Base-by-base conservation (phyloP, 2,329 filamentous ascomycete species). In the Fusarium anthophilum region DNA sequence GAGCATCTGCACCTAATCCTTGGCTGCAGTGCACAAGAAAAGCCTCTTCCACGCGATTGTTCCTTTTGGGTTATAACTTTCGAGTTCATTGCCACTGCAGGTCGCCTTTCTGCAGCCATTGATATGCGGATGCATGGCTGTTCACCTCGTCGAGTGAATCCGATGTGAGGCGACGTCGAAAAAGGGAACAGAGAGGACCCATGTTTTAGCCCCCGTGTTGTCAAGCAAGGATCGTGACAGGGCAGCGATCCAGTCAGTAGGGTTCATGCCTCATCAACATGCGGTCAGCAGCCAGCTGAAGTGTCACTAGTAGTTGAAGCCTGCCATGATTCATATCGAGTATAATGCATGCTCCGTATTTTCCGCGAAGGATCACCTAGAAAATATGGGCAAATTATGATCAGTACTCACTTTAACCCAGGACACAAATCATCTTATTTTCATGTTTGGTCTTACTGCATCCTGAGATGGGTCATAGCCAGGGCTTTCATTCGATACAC, bases 221-320 rank as follows among this genome's bases (percentile, higher is more conserved):
- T 59, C 47, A 62, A 53, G 30, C 72, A 62, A 74, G 72, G 72
- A 44, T 63, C 28, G n/a, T 56, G 43, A 35, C 63, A 65, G 56
- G 43, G 50, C 56, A 48, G 55, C 20, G 38, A 60, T 63, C 58
- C 26, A 57, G 41, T 57, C n/a, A 57, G 41, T 54, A 58, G n/a
- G 65, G 48, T 63, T 75, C 60, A 72, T 63, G 72, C 69, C 56
- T 61, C 54, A 56, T 53, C 67, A 74, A 70, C 38, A 73, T 75
- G 61, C 72, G 63, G 72, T 75, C 72, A 74, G 54, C 66, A 63
- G 13, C 32, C 35, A 69, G 66, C 59, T 74, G 60, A 75, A 66
- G 26, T 38, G 47, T 50, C 39, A 59, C 28, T 61, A 44, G 45
- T 26, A 22, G 20, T 30, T 53, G 30, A 53, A 69, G 30, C 18